These are phyloP conservation scores for Punctularia strigosozonata DNA, from an alignment of 768 basidiomycete genomes.

Conservation along the genomic window DNA sequence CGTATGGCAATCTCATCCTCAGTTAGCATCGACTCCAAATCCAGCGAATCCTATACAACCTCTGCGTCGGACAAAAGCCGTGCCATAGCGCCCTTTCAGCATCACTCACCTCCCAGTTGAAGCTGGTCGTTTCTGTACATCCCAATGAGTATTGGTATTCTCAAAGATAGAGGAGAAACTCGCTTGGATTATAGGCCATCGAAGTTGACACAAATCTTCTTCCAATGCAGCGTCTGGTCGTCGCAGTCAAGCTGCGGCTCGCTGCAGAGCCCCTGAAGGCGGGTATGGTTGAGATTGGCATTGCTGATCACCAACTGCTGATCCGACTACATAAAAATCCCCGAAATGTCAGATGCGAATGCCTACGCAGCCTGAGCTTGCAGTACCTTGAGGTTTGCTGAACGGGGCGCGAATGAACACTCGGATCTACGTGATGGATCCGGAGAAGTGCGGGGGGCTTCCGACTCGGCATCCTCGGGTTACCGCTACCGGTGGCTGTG, in stretches of 20 bases:
- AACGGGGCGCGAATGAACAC: too few species aligned
- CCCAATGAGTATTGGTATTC: background rate
- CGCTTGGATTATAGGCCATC: background rate
- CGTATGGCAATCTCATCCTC: slow-evolving; percentile 87
- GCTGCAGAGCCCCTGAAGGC: background rate
- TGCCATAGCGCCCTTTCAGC: background rate
- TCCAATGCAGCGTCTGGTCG: background rate
- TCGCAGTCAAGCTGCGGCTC: background rate
- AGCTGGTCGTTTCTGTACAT: background rate
- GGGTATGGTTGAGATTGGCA: background rate
- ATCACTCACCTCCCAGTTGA: slow-evolving; percentile 2
- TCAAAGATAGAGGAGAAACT: too few species aligned
- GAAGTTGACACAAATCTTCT: background rate
- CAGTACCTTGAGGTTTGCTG: too few species aligned
- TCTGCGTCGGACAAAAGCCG: background rate
- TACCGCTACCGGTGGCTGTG: too few species aligned
- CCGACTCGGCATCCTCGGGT: too few species aligned
- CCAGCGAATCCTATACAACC: slow-evolving; percentile 82
- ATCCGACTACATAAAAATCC: too few species aligned
- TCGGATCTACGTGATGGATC: too few species aligned
- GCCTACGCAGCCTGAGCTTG: too few species aligned
- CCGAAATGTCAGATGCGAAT: too few species aligned
- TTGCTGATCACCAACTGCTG: background rate
- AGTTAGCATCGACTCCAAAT: slow-evolving; percentile 66
- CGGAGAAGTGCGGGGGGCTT: too few species aligned